phyloP scores from a whole-genome alignment of 352 stramenopile genomes.

The Phytophthora macrochlamydospora region DNA sequence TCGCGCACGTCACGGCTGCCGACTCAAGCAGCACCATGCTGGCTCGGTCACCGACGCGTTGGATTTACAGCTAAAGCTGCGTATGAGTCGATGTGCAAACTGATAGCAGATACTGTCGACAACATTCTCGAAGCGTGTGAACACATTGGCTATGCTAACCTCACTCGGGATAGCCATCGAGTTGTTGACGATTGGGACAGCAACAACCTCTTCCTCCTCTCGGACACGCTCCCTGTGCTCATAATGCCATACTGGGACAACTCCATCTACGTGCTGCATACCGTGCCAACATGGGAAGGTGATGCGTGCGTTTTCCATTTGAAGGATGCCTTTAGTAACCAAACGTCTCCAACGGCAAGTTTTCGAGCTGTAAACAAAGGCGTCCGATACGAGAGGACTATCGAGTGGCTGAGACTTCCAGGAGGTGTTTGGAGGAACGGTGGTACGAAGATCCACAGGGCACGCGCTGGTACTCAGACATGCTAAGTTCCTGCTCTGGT shows the following conservation, averaged over 20 bases:
- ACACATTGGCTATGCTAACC: conserved; percentile 20
- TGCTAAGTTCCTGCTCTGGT: conserved; percentile 21
- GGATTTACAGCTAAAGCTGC: conserved; percentile 7
- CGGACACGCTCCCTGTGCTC: conserved; percentile 40
- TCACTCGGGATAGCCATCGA: conserved; percentile 35
- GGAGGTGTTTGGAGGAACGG: conserved; percentile 27
- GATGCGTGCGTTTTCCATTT: conserved; percentile 29
- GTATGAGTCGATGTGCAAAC: conserved; percentile 5
- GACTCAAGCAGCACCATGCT: conserved; percentile 17
- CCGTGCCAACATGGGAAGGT: conserved; percentile 36
- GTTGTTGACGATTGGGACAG: conserved; percentile 28
- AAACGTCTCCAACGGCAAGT: neutral
- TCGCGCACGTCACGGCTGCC: conserved; percentile 9
- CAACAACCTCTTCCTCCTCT: conserved; percentile 26
- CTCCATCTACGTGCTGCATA: conserved; percentile 19
- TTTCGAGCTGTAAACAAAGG: conserved; percentile 22
- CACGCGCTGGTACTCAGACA: conserved; percentile 31
- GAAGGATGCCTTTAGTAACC: conserved; percentile 9
- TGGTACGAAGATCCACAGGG: conserved; percentile 35
- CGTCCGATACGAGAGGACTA: conserved; percentile 9
- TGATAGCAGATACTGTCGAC: conserved; percentile 25
- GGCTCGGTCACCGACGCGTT: conserved; percentile 30
- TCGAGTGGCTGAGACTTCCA: conserved; percentile 20
- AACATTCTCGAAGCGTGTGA: conserved; percentile 23
- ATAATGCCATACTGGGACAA: conserved; percentile 54